Percentiles rank a stretch among this genome's conserved stretches.
Conservation (phyloP, 495 filamentous ascomycete genomes). For the Aspergillus sclerotioniger region DNA sequence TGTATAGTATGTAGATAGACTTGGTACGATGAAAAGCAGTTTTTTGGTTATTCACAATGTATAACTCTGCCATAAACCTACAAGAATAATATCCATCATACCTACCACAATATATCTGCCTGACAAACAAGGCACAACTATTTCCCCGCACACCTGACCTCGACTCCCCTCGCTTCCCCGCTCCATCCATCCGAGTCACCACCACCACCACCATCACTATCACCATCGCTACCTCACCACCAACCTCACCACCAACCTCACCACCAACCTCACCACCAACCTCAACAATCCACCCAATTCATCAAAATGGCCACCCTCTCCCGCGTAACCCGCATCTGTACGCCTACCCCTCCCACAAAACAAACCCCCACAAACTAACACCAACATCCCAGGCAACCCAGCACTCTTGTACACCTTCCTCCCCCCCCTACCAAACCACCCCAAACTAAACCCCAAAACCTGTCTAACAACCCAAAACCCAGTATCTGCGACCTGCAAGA, state of each 20-base stretch:
- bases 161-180: slow-evolving; percentile 12
- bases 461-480: background rate
- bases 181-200: background rate
- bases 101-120: too few relatives aligned
- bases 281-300: background rate
- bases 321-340: slow-evolving; percentile 39
- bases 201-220: background rate
- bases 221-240: background rate
- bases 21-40: background rate
- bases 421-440: background rate
- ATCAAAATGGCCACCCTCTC: slow-evolving; percentile 31
- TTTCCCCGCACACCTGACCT: slow-evolving; percentile 24
- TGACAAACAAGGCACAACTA: slow-evolving; percentile 4
- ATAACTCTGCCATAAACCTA: too few relatives aligned
- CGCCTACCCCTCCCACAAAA: slow-evolving; percentile 1
- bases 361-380: slow-evolving; percentile 19
- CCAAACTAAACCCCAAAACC: slow-evolving; percentile 14
- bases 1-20: slow-evolving; percentile 23
- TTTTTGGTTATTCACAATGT: too few relatives aligned
- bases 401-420: slow-evolving; percentile 67
- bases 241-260: background rate
- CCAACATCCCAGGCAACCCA: slow-evolving; percentile 53
- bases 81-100: too few relatives aligned
- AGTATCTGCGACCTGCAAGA: slow-evolving; percentile 97
- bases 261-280: background rate